Evolutionary conservation across 108 stramenopile genomes (phyloP), one percentile per base, ranked within the genome.

Genomic region (Cylindrotheca fusiformis): DNA sequence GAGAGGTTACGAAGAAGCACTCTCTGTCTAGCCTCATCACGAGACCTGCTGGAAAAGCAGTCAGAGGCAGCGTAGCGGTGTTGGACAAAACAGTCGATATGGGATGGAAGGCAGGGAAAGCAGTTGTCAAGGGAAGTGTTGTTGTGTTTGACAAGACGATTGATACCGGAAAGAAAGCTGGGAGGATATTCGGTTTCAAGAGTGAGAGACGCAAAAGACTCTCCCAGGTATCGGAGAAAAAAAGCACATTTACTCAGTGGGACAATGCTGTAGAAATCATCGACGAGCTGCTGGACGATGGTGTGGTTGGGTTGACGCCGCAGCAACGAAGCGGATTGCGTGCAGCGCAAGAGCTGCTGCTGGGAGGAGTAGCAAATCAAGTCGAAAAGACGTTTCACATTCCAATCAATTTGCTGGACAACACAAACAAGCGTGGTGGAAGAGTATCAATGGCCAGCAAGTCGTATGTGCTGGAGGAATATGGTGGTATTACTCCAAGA

Each of bases 381-480:
- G 21, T 51, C 5, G 50, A 51, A 6, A 51, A 51, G 36, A 41
- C 36, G 10, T 41, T 10, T 14, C 36, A 41, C 36, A 41, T 41
- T 41, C 36, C 36, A 6, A 41, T 41, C 36, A 41, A 41, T 41
- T 41, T 41, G 36, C 36, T 41, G 10, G 36, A 41, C 6, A 14
- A 41, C 14, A 41, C 10, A 6, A 41, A 41, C 14, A 14, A 14
- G 10, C n/a, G n/a, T n/a, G 6, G 10, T 6, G 10, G 14, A 41
- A 41, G 36, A 41, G 10, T 41, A 6, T 41, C 36, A 14, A 6
- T 41, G 6, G 6, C 36, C 36, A 14, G 10, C 36, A 41, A 41
- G 36, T 41, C 36, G 10, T 41, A 41, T 14, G 36, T 48, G 19
- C 36, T 46, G 58, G 45, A 59, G 18, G 54, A 55, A 18, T 55